Evolutionary conservation across 176 grass and related monocot genomes (phyloP).

Genomic region (Oryza nivara): DNA sequence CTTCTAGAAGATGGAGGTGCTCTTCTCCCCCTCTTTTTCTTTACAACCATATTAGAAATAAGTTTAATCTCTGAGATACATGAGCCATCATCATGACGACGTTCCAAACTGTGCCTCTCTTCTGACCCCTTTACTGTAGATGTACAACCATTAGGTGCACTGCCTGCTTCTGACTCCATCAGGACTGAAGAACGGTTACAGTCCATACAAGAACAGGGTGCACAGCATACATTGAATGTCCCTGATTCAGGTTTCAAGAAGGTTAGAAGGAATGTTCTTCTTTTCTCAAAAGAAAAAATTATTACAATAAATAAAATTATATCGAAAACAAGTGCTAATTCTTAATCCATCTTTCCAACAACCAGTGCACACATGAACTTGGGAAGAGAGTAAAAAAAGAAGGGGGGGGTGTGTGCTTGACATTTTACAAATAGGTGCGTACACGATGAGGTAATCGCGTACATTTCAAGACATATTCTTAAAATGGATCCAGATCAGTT

Average conservation of each 20-base stretch:
- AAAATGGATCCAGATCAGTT: slow-evolving; percentile 16
- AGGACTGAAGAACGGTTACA: not conserved
- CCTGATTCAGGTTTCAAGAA: slow-evolving; percentile 34
- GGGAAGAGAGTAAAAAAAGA: not conserved
- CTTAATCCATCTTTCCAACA: slow-evolving; percentile 20
- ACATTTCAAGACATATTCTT: not conserved
- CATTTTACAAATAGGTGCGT: not conserved
- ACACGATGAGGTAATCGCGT: not conserved
- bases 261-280: slow-evolving; percentile 11
- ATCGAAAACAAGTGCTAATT: not conserved
- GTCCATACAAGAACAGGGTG: slow-evolving; percentile 15
- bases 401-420: not conserved
- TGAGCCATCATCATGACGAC: slow-evolving; percentile 36
- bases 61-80: slow-evolving; percentile 40
- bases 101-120: slow-evolving; percentile 12
- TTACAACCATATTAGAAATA: slow-evolving; percentile 36
- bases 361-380: not conserved
- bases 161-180: slow-evolving; percentile 18
- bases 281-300: slow-evolving; percentile 12
- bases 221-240: slow-evolving; percentile 40
- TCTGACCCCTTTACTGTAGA: slow-evolving; percentile 20
- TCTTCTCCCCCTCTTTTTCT: slow-evolving; percentile 48
- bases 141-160: slow-evolving; percentile 9
- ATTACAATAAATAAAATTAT: slow-evolving; percentile 4
- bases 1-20: slow-evolving; percentile 39